These are phyloP conservation scores for Pholiota conissans DNA, from an alignment of 768 basidiomycete species.

Conservation along the genomic window DNA sequence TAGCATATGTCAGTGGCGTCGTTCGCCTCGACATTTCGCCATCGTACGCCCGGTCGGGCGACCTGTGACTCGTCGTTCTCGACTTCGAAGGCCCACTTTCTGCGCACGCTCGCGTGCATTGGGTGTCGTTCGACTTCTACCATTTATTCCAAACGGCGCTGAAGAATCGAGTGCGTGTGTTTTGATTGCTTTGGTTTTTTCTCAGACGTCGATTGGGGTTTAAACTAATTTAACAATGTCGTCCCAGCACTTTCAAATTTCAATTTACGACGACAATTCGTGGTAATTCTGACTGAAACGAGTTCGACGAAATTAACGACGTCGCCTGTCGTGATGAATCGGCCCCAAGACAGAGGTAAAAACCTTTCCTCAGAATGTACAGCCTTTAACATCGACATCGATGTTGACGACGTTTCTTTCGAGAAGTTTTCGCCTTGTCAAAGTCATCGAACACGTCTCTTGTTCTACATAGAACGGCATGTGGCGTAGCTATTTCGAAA, in stretches of 20 bases:
- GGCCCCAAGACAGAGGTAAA: neutral
- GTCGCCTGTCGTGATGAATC: neutral
- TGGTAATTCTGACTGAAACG: neutral
- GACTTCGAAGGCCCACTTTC: neutral
- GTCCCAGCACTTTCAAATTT: neutral
- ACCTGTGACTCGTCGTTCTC: neutral
- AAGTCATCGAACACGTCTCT: no score
- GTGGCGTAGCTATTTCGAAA: neutral
- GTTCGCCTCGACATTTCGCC: neutral
- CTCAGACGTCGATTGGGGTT: no score
- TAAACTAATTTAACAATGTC: neutral
- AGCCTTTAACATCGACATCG: no score
- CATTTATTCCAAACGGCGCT: neutral
- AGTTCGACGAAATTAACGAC: neutral
- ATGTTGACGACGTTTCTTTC: neutral
- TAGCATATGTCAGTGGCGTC: neutral
- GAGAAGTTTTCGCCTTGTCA: neutral
- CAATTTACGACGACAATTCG: neutral
- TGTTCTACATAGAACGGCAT: neutral
- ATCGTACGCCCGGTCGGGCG: neutral
- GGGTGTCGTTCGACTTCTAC: neutral
- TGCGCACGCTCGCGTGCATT: neutral
- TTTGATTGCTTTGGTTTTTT: neutral
- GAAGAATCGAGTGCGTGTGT: neutral
- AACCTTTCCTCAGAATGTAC: neutral